Percentiles rank a stretch among this genome's conserved stretches.
Conservation (phyloP, 1,284 basidiomycete species). For the Cryptococcus sp. region DNA sequence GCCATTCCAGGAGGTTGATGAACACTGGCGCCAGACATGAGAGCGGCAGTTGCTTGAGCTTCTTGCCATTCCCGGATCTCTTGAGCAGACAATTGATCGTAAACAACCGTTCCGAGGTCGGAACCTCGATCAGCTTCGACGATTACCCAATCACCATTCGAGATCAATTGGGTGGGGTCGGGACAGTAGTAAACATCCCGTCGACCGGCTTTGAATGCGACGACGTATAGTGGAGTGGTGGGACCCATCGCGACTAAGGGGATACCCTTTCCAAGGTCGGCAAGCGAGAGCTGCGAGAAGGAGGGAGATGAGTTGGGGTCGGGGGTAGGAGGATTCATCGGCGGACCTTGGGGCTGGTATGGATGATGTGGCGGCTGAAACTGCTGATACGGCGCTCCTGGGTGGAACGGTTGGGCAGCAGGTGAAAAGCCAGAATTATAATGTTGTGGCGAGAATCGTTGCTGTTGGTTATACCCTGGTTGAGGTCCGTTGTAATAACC, state of each 20-base stretch:
- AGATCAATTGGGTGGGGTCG: slow-evolving; percentile 55
- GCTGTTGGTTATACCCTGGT: slow-evolving; percentile 5
- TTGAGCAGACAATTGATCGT: slow-evolving; percentile 81
- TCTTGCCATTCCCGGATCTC: slow-evolving; percentile 88
- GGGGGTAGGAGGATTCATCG: slow-evolving; percentile 12
- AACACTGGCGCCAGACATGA: slow-evolving; percentile 42
- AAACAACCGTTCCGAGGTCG: slow-evolving; percentile 84
- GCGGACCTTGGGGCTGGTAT: slow-evolving; percentile 8
- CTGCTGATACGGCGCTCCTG: slow-evolving; percentile 5
- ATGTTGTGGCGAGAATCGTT: background rate
- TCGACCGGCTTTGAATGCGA: slow-evolving; percentile 94
- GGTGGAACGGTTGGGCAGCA: slow-evolving; percentile 3
- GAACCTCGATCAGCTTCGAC: slow-evolving; percentile 92
- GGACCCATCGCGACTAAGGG: slow-evolving; percentile 76
- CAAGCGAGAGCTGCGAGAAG: slow-evolving; percentile 47
- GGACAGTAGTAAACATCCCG: slow-evolving; percentile 90
- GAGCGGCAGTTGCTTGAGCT: slow-evolving; percentile 54
- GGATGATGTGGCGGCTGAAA: slow-evolving; percentile 8
- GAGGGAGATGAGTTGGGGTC: slow-evolving; percentile 29
- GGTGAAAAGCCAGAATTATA: background rate
- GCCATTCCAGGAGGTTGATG: slow-evolving; percentile 49
- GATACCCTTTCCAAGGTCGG: slow-evolving; percentile 82
- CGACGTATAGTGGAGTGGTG: slow-evolving; percentile 86
- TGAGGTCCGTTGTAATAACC: slow-evolving; percentile 20
- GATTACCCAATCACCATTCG: slow-evolving; percentile 85